These are phyloP conservation scores for Leucogyrophana mollusca DNA, from an alignment of 768 basidiomycete species.

Conservation along the genomic window DNA sequence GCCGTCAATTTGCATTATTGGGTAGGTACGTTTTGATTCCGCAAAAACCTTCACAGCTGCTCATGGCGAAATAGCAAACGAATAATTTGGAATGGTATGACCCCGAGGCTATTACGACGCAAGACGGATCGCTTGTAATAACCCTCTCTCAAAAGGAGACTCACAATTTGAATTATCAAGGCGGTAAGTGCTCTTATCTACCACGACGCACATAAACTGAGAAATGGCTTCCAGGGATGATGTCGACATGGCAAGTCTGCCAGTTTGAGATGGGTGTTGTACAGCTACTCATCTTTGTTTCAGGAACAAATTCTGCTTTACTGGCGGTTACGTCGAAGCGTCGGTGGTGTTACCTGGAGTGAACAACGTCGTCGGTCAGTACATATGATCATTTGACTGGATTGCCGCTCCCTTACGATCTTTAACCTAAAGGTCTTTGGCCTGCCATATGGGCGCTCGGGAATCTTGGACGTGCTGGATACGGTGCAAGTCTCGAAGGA, in stretches of 20 bases:
- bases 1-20: conserved; percentile 45
- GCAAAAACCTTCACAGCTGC: conserved; percentile 40
- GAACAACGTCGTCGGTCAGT: conserved; percentile 54
- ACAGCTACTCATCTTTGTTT: neutral
- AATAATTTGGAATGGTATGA: conserved; percentile 60
- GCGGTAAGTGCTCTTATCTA: conserved; percentile 25
- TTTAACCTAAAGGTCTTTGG: conserved; percentile 39
- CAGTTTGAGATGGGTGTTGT: neutral
- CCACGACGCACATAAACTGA: conserved; percentile 36
- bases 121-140: conserved; percentile 49
- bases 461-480: conserved; percentile 63
- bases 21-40: conserved; percentile 26
- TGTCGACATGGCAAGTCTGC: conserved; percentile 36
- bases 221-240: conserved; percentile 44
- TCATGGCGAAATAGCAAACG: conserved; percentile 36
- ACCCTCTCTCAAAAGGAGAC: conserved; percentile 46
- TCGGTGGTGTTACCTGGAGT: conserved; percentile 65
- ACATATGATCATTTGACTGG: neutral
- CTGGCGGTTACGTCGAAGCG: conserved; percentile 73
- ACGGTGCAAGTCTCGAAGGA: conserved; percentile 61
- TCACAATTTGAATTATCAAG: conserved; percentile 45
- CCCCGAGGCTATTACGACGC: conserved; percentile 50
- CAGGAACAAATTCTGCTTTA: conserved; percentile 91
- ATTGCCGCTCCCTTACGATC: conserved; percentile 3
- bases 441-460: conserved; percentile 61